Evolutionary conservation across 768 basidiomycete species (phyloP).

Genomic region (Lactifluus volemus): DNA sequence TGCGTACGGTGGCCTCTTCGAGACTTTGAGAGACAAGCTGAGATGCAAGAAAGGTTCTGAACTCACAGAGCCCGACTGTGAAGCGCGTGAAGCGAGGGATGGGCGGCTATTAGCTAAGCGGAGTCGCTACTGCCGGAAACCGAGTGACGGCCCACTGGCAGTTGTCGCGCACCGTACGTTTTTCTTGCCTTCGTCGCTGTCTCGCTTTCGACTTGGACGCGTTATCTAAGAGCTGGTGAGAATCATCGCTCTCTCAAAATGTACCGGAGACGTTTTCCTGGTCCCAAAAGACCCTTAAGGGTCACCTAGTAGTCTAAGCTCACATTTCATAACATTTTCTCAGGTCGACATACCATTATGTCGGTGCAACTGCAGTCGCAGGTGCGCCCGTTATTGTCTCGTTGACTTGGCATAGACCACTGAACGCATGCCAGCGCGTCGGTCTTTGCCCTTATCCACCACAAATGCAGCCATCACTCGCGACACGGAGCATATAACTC

Average conservation of each 20-base stretch:
- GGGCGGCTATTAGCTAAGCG: no score
- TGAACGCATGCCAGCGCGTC: constrained; percentile 7
- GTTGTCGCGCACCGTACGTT: no score
- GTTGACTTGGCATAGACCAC: neutral
- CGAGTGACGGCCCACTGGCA: no score
- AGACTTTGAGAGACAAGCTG: neutral
- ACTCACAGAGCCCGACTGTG: no score
- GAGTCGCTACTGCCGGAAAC: no score
- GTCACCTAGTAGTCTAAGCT: neutral
- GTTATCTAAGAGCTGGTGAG: neutral
- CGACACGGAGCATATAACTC: constrained; percentile 9
- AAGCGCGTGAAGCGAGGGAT: no score
- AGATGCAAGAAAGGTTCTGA: neutral
- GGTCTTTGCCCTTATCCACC: neutral
- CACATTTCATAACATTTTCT: neutral
- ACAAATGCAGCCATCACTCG: neutral
- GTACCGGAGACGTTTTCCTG: neutral
- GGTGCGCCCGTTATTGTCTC: neutral
- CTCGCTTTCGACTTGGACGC: neutral
- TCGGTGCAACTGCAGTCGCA: neutral
- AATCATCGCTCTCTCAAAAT: neutral
- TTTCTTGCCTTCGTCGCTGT: neutral
- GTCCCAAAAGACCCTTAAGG: neutral
- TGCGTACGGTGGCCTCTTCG: constrained; percentile 28
- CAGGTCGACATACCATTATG: constrained; percentile 5